Base-by-base conservation (phyloP, 805 yeast species). In the Ogataea siamensis region DNA sequence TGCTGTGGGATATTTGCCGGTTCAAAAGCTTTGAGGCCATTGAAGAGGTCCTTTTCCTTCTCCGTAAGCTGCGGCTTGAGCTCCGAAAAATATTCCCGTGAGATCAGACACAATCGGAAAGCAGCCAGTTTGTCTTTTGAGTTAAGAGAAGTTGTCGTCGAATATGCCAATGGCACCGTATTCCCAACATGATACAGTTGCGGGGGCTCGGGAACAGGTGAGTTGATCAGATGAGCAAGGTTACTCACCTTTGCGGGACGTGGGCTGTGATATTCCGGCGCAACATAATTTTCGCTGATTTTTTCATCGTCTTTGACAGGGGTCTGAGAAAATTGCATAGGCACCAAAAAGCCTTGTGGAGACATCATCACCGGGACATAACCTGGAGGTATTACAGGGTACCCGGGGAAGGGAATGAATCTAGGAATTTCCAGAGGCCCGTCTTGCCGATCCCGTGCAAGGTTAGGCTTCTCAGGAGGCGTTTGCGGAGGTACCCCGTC, bases 301-400 rank as follows among this genome's bases (percentile, higher is more conserved):
- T 33, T 32, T 26, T 28, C 30, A 14, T 28, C 45, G 14, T 33
- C 40, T 17, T 34, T 23, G 11, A 39, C 35, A n/a, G 50, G 50
- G 15, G 46, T 42, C 15, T 43, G 45, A 8, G 49, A 47, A 28
- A 45, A 49, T 28, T 54, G 57, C 54, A 57, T 49, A 2, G 62
- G 62, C 19, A 52, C 50, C 16, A 57, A 29, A 15, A 43, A 44
- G 2, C 62, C 62, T 27, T 53, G 50, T 0, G 62, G 62, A 8
- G 62, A 50, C 61, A 57, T 55, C 50, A 57, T 42, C 31, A 57
- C 47, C 4, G 61, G 62, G 12, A 55, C 43, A 32, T 47, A 57
- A 1, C 62, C 62, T n/a, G 45, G 36, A 0, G 58, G 59, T 8
- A 57, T 47, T 7, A 49, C 39, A 2, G 59, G 57, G 20, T 46